phyloP scores from a whole-genome alignment of 164 flowering plant genomes.

The Annona cherimola region DNA sequence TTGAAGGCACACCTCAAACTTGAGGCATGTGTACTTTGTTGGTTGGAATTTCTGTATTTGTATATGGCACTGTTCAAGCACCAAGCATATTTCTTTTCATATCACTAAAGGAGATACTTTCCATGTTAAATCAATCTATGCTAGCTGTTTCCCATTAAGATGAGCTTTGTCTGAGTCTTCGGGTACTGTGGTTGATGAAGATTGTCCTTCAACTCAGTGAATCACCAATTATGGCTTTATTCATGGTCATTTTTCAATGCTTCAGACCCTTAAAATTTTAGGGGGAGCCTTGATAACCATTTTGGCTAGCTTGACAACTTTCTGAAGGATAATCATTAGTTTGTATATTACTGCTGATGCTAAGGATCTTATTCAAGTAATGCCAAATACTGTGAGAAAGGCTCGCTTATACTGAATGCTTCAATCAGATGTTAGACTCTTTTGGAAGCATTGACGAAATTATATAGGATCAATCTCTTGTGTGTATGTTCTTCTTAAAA shows the following conservation, averaged over 20 bases:
- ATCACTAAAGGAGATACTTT: neutral
- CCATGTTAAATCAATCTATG: too few relatives aligned
- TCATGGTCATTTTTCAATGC: too few relatives aligned
- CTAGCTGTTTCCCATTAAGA: neutral
- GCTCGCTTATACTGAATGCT: neutral
- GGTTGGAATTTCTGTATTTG: neutral
- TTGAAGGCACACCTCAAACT: neutral
- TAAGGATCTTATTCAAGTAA: neutral
- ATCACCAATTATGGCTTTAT: too few relatives aligned
- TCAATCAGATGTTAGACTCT: too few relatives aligned
- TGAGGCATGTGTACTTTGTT: neutral
- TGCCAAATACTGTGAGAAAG: neutral
- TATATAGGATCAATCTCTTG: too few relatives aligned
- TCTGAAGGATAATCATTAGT: too few relatives aligned
- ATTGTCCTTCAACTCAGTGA: too few relatives aligned
- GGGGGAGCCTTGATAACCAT: neutral
- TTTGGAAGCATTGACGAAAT: too few relatives aligned
- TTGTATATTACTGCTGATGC: neutral
- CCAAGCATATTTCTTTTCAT: neutral
- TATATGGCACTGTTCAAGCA: neutral
- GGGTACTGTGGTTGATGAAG: too few relatives aligned
- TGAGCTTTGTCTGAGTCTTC: neutral
- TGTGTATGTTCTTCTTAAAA: too few relatives aligned
- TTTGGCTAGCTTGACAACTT: too few relatives aligned
- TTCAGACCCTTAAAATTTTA: neutral